Conservation (phyloP, 345 rosid genomes). For the Eucalyptus leucophloia region DNA sequence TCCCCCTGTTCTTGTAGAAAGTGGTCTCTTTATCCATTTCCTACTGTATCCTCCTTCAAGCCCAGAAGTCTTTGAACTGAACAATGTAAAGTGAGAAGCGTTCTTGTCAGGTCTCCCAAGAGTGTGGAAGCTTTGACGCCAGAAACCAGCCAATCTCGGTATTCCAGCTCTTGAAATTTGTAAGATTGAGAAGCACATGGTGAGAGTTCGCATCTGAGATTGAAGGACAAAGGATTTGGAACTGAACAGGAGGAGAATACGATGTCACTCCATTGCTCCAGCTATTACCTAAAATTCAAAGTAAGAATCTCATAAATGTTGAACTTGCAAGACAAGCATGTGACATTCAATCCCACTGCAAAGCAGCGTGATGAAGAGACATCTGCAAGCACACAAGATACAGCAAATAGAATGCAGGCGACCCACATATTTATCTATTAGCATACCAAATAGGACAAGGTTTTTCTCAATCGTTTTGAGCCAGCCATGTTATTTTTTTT, state of each 20-base stretch:
- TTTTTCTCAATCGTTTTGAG: not conserved
- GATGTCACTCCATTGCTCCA: not conserved
- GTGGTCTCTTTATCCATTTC: conserved; percentile 45
- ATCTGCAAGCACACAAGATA: not conserved
- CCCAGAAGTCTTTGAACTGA: conserved; percentile 23
- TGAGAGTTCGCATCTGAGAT: conserved; percentile 23
- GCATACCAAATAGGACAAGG: not conserved
- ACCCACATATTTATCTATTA: not conserved
- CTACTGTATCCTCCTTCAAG: conserved; percentile 42
- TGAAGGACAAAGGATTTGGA: not conserved
- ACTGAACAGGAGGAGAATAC: not conserved
- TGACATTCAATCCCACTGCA: not conserved
- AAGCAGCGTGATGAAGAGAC: not conserved
- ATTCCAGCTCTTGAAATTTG: conserved; percentile 48
- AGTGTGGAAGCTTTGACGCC: conserved; percentile 26
- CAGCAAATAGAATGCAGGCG: not conserved
- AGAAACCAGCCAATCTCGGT: conserved; percentile 32
- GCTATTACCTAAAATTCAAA: not conserved
- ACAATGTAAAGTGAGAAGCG: conserved; percentile 15
- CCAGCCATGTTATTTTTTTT: not conserved
- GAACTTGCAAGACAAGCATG: not conserved
- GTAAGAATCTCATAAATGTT: not conserved
- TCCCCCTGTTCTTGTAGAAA: conserved; percentile 33
- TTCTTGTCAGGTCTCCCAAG: conserved; percentile 5
- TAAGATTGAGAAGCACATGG: conserved; percentile 53